Conservation (phyloP, 164 flowering plant species). For the Taxillus chinensis region DNA sequence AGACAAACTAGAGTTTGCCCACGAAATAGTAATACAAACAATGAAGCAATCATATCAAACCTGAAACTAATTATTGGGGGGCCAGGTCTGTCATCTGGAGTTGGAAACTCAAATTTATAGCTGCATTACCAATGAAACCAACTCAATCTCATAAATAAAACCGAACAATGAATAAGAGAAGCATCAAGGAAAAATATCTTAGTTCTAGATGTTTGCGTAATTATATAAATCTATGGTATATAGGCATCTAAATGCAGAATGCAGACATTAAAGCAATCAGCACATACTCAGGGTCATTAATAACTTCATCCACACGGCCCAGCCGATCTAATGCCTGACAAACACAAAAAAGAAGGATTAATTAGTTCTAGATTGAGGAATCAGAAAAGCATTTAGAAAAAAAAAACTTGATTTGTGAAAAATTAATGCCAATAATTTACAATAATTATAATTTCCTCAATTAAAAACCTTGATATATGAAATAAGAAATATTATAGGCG, state of each 20-base stretch:
- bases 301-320: constrained; percentile 80
- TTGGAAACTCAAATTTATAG: constrained; percentile 96
- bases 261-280: not conserved
- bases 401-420: not conserved
- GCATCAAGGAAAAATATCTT: not conserved
- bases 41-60: constrained; percentile 24
- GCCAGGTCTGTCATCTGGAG: constrained; percentile 95
- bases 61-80: constrained; percentile 97
- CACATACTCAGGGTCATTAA: constrained; percentile 94
- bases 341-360: constrained; percentile 4
- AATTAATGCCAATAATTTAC: not conserved
- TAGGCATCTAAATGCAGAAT: not conserved
- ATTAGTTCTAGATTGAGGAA: not conserved
- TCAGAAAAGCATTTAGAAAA: not conserved
- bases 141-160: not conserved
- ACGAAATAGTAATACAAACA: not conserved
- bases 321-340: constrained; percentile 79
- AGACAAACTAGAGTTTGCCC: not conserved
- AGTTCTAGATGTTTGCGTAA: not conserved
- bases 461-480: not conserved
- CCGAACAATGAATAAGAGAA: not conserved
- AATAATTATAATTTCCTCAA: not conserved
- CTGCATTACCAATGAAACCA: constrained; percentile 30
- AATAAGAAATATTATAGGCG: not conserved
- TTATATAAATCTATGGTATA: not conserved